Percentiles rank a stretch among this genome's conserved stretches.
These are phyloP conservation scores for Phoenix roebelenii DNA, from an alignment of 176 grass and related monocot species.

Conservation along the genomic window DNA sequence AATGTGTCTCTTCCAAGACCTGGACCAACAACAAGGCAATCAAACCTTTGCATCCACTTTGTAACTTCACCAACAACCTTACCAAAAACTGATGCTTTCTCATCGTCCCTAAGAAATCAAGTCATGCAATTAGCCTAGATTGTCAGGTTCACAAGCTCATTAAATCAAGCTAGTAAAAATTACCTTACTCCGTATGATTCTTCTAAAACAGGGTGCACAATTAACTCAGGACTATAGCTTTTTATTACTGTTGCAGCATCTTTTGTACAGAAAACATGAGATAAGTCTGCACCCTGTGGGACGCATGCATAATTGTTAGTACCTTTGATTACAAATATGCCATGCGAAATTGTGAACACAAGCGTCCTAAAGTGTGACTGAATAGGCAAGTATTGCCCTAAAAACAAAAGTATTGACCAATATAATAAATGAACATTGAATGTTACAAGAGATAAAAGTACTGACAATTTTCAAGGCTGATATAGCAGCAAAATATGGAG, in stretches of 20 bases:
- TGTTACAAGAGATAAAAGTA: conserved; percentile 10
- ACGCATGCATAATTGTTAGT: neutral
- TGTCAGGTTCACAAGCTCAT: neutral
- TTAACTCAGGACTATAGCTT: conserved; percentile 90
- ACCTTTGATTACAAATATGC: no score
- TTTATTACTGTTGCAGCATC: conserved; percentile 97
- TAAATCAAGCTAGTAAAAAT: neutral
- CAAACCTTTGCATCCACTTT: conserved; percentile 90
- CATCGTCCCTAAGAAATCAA: conserved; percentile 42
- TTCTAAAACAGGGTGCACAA: conserved; percentile 87
- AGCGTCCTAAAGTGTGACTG: no score
- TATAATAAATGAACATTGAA: no score
- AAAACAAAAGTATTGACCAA: no score
- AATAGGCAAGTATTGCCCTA: no score
- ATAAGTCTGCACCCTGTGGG: conserved; percentile 83
- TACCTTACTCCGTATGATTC: conserved; percentile 94
- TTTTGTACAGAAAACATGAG: conserved; percentile 93
- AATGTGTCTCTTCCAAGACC: conserved; percentile 87
- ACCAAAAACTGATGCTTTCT: conserved; percentile 44
- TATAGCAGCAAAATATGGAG: conserved; percentile 94
- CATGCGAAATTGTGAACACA: no score
- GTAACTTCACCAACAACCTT: conserved; percentile 69
- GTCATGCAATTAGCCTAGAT: neutral
- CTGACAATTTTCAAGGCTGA: conserved; percentile 90
- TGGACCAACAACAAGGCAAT: conserved; percentile 90